Evolutionary conservation across 129 eudicot species (phyloP).

Genomic region (Lactuca sativa): DNA sequence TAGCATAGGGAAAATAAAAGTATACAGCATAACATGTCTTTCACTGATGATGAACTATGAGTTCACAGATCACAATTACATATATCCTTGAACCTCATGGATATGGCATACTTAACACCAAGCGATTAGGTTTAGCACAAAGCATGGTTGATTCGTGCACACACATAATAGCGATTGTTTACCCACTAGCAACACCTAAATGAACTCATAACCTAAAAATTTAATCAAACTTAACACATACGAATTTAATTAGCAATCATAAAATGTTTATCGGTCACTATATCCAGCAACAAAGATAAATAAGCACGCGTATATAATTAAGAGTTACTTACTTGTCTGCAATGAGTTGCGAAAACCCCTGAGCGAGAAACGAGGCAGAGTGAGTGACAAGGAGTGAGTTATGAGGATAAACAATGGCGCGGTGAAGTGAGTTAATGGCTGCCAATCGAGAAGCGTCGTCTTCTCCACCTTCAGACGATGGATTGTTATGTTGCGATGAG

Average conservation of each 20-base stretch:
- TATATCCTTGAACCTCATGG: background rate
- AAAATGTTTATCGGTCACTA: conserved; percentile 8
- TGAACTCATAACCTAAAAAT: conserved; percentile 14
- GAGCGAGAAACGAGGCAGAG: conserved; percentile 83
- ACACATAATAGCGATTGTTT: conserved; percentile 8
- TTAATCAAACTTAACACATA: background rate
- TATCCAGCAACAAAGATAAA: conserved; percentile 2
- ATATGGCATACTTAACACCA: background rate
- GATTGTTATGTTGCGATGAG: conserved; percentile 24
- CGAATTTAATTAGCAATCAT: conserved; percentile 8
- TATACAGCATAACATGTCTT: background rate
- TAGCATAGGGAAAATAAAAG: background rate
- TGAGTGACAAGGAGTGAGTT: conserved; percentile 85
- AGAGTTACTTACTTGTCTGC: conserved; percentile 83
- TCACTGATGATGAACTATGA: too few species aligned
- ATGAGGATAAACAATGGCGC: conserved; percentile 79
- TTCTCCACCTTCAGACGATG: conserved; percentile 37
- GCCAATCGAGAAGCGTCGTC: conserved; percentile 61
- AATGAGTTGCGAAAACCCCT: conserved; percentile 84
- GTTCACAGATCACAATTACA: too few species aligned
- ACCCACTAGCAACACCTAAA: conserved; percentile 2
- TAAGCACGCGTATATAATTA: background rate
- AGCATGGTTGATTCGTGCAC: background rate
- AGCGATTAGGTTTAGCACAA: conserved; percentile 26
- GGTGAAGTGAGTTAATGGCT: conserved; percentile 77